A percentile compares a stretch with the other conserved stretches of the same genome.
phyloP scores from a whole-genome alignment of 2,329 filamentous ascomycete genomes.

The Colletotrichum sojae region DNA sequence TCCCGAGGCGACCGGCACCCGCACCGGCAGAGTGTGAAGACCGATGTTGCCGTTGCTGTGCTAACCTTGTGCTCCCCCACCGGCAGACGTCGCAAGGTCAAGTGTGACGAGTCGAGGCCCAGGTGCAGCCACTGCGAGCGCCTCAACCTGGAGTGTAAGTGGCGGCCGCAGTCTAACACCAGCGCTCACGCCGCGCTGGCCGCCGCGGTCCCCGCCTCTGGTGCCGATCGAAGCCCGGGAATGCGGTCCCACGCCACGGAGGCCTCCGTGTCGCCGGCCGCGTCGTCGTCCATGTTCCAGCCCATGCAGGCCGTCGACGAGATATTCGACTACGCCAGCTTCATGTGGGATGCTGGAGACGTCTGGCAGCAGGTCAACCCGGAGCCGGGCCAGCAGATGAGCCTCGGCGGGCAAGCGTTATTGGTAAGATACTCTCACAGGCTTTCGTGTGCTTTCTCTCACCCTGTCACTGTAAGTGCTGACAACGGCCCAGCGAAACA shows the following conservation, averaged over 20 bases:
- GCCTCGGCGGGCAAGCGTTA: slow-evolving; percentile 17
- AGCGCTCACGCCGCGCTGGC: slow-evolving; percentile 42
- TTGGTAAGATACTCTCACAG: slow-evolving; percentile 2
- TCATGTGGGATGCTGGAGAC: slow-evolving; percentile 61
- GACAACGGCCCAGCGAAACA: not conserved
- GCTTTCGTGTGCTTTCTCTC: too few relatives aligned
- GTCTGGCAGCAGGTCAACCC: slow-evolving; percentile 49
- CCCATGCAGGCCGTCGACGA: slow-evolving; percentile 54
- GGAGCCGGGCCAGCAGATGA: slow-evolving; percentile 38
- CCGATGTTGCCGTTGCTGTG: not conserved
- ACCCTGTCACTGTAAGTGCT: too few relatives aligned
- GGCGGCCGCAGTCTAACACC: slow-evolving; percentile 53
- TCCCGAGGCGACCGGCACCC: slow-evolving; percentile 5
- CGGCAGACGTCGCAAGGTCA: slow-evolving; percentile 65
- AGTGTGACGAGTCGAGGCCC: slow-evolving; percentile 68
- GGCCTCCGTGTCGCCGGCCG: slow-evolving; percentile 44
- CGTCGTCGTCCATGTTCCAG: slow-evolving; percentile 44
- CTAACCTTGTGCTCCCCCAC: slow-evolving; percentile 23
- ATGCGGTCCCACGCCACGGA: slow-evolving; percentile 47
- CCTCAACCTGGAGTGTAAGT: slow-evolving; percentile 66
- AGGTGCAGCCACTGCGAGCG: slow-evolving; percentile 67
- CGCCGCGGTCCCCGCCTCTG: slow-evolving; percentile 41
- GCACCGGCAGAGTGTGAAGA: slow-evolving; percentile 3
- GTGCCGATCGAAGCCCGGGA: slow-evolving; percentile 42
- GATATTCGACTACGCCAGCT: slow-evolving; percentile 63